Evolutionary conservation across 2,329 filamentous ascomycete genomes (phyloP).

Genomic region (Didymella pinodella): DNA sequence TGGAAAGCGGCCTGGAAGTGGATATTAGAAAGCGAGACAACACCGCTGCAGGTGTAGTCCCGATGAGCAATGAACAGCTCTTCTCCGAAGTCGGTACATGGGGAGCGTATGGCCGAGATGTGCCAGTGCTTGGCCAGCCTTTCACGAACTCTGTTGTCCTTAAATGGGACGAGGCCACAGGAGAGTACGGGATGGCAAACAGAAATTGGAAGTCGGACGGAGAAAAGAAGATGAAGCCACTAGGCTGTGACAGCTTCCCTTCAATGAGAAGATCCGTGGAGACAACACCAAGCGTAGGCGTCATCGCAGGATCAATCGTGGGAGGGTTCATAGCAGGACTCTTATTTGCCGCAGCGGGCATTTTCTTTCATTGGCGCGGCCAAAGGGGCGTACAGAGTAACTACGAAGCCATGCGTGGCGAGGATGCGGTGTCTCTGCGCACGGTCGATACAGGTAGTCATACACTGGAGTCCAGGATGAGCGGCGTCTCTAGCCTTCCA

Average conservation of each 20-base stretch:
- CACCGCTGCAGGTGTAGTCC: background rate
- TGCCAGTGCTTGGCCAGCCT: conserved; percentile 25
- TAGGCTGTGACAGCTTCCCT: conserved; percentile 30
- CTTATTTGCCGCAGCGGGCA: conserved; percentile 19
- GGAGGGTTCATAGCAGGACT: conserved; percentile 27
- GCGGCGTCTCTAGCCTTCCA: conserved; percentile 3
- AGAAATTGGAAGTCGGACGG: conserved; percentile 4
- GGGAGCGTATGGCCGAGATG: conserved; percentile 27
- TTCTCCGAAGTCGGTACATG: background rate
- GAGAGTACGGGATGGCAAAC: conserved; percentile 28
- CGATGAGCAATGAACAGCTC: background rate
- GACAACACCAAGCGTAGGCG: conserved; percentile 14
- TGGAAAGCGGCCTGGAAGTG: background rate
- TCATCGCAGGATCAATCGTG: conserved; percentile 25
- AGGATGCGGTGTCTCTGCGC: conserved; percentile 23
- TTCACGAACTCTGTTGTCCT: conserved; percentile 28
- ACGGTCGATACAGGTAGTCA: conserved; percentile 7
- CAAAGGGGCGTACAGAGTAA: conserved; percentile 21
- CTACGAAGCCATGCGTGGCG: conserved; percentile 24
- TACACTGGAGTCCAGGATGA: conserved; percentile 7
- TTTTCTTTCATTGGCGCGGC: conserved; percentile 28
- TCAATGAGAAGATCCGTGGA: conserved; percentile 5
- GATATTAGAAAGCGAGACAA: background rate
- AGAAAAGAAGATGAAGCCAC: conserved; percentile 21
- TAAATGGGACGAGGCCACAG: conserved; percentile 24